Conservation (phyloP, 2,329 filamentous ascomycete species). For the Xylaria sp. region DNA sequence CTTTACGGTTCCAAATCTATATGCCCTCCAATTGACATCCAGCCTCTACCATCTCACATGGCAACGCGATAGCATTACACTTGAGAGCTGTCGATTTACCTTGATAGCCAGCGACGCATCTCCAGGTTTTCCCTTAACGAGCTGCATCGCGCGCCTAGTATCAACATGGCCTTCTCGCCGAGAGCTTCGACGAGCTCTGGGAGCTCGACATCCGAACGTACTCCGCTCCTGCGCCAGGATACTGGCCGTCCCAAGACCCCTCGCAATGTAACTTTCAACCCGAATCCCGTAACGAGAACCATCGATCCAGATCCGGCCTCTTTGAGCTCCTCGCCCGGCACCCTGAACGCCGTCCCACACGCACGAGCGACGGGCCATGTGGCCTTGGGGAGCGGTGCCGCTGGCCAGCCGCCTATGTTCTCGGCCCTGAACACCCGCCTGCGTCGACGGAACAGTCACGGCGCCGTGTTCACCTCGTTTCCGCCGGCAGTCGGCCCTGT, state of each 20-base stretch:
- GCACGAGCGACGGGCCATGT: conserved; percentile 34
- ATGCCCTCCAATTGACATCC: background rate
- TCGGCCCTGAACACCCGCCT: conserved; percentile 86
- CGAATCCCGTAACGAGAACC: conserved; percentile 65
- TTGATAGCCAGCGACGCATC: conserved; percentile 1
- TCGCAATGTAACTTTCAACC: conserved; percentile 78
- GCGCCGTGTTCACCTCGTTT: conserved; percentile 55
- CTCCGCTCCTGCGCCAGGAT: conserved; percentile 38
- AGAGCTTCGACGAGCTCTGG: conserved; percentile 27
- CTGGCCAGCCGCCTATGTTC: conserved; percentile 62
- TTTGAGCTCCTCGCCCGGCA: conserved; percentile 34
- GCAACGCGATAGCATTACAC: conserved; percentile 20
- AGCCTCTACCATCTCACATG: conserved; percentile 13
- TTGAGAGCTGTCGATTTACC: conserved; percentile 4
- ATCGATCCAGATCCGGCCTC: conserved; percentile 53
- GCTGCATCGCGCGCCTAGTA: background rate
- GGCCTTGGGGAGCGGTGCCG: conserved; percentile 32
- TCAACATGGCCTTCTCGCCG: conserved; percentile 30
- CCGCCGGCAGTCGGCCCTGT: conserved; percentile 39
- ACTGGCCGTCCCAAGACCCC: conserved; percentile 47
- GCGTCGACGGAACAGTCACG: conserved; percentile 81
- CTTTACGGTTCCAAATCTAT: background rate
- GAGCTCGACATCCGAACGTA: conserved; percentile 32
- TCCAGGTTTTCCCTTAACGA: conserved; percentile 3
- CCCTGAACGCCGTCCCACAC: conserved; percentile 40